A percentile compares a stretch with the other conserved stretches of the same genome.
phyloP scores from a whole-genome alignment of 768 basidiomycete species.

The Mycena vulgaris region DNA sequence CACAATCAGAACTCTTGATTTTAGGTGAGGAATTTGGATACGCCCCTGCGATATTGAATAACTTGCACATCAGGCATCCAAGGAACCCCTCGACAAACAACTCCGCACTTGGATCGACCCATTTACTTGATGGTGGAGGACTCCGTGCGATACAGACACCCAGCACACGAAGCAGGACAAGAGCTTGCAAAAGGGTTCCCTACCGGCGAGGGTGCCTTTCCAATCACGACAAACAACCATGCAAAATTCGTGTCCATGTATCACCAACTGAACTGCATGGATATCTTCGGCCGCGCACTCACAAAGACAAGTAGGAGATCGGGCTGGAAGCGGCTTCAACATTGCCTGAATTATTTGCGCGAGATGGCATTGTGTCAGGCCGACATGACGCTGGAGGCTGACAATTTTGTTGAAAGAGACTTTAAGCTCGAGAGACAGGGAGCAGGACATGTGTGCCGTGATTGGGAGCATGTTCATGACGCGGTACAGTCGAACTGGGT shows the following conservation, averaged over 20 bases:
- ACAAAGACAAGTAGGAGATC: conserved; percentile 31
- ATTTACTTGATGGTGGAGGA: neutral
- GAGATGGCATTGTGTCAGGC: conserved; percentile 48
- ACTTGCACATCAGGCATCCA: neutral
- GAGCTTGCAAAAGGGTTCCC: neutral
- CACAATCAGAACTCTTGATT: neutral
- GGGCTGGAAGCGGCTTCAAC: conserved; percentile 45
- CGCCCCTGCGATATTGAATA: neutral
- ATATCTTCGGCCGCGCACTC: conserved; percentile 45
- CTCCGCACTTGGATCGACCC: neutral
- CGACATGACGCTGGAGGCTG: conserved; percentile 50
- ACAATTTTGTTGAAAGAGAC: conserved; percentile 25
- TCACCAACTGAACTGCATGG: conserved; percentile 56
- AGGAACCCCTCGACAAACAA: neutral
- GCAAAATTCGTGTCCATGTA: conserved; percentile 54
- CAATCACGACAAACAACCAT: conserved; percentile 38
- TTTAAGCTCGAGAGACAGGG: conserved; percentile 21
- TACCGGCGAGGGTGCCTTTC: neutral
- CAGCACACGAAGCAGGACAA: neutral
- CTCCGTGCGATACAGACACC: neutral
- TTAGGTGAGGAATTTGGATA: neutral
- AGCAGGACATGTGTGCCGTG: conserved; percentile 35
- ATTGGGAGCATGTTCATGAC: conserved; percentile 36
- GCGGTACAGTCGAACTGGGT: conserved; percentile 29
- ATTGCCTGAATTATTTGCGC: conserved; percentile 52